A percentile compares a stretch with the other conserved stretches of the same genome.
These are phyloP conservation scores for Ophiostoma novo-ulmi DNA, from an alignment of 2,329 filamentous ascomycete species.

Conservation along the genomic window DNA sequence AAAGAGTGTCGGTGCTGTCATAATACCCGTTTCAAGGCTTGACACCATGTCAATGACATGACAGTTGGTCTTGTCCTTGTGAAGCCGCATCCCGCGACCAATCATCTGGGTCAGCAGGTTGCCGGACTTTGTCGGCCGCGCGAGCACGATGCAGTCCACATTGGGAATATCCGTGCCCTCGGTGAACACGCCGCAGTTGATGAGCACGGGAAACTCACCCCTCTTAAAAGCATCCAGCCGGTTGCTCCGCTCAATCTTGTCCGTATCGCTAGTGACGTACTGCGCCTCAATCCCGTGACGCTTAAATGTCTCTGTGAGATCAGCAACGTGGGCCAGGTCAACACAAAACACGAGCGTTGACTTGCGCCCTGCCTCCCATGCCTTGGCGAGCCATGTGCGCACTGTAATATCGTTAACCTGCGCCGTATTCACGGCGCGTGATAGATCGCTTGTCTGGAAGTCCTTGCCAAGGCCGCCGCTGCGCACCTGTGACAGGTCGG, in stretches of 20 bases:
- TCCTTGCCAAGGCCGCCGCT: conserved; percentile 65
- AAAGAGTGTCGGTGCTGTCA: conserved; percentile 87
- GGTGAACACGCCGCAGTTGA: conserved; percentile 95
- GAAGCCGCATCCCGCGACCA: conserved; percentile 80
- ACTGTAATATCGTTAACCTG: conserved; percentile 79
- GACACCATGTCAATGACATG: conserved; percentile 97
- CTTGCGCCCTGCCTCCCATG: conserved; percentile 43
- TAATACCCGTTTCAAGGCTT: conserved; percentile 73
- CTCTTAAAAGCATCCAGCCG: conserved; percentile 70
- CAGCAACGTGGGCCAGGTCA: conserved; percentile 74
- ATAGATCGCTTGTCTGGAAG: conserved; percentile 73
- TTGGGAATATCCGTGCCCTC: conserved; percentile 98
- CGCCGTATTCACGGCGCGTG: conserved; percentile 73
- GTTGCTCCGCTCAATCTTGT: conserved; percentile 60
- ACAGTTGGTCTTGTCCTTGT: conserved; percentile 76
- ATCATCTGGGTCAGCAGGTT: conserved; percentile 98
- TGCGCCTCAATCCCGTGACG: conserved; percentile 71
- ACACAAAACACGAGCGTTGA: conserved; percentile 95
- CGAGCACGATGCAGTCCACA: conserved; percentile 87
- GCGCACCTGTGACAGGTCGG: conserved; percentile 67
- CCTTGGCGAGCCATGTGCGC: conserved; percentile 77
- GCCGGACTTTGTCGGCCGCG: conserved; percentile 82
- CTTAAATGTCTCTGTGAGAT: conserved; percentile 71
- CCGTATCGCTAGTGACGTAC: conserved; percentile 80
- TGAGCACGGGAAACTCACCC: conserved; percentile 74